phyloP scores from a whole-genome alignment of 164 flowering plant species.

The Nymphaea thermarum region DNA sequence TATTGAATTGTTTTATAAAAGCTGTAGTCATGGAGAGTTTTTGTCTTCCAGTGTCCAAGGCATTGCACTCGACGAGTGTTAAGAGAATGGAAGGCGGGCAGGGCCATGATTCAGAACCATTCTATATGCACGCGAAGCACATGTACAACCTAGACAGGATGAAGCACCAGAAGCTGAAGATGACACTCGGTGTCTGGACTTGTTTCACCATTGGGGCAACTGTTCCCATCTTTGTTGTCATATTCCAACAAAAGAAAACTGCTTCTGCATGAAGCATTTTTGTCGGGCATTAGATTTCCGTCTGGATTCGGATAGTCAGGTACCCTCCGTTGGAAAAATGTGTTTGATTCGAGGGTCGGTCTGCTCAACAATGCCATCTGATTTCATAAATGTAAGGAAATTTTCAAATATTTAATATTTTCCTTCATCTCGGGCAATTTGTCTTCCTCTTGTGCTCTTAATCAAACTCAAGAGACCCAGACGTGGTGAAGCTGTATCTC shows the following conservation, averaged over 20 bases:
- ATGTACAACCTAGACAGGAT: slow-evolving; percentile 97
- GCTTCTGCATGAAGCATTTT: slow-evolving; percentile 39
- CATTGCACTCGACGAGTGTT: slow-evolving; percentile 72
- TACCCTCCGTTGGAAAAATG: too few species aligned
- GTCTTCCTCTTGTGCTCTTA: too few species aligned
- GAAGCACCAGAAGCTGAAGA: slow-evolving; percentile 48
- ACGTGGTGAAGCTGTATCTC: too few species aligned
- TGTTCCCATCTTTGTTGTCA: slow-evolving; percentile 80
- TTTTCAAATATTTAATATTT: too few species aligned
- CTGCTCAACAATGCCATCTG: too few species aligned
- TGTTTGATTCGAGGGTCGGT: not conserved
- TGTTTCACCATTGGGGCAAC: slow-evolving; percentile 70
- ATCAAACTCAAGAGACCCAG: too few species aligned
- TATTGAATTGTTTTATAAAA: too few species aligned
- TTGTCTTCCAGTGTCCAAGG: slow-evolving; percentile 31
- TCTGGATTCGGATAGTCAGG: too few species aligned
- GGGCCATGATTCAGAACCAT: slow-evolving; percentile 43
- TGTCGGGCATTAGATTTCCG: too few species aligned
- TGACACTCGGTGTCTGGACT: slow-evolving; percentile 56
- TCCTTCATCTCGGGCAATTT: too few species aligned
- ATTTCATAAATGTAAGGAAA: too few species aligned
- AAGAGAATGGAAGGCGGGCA: slow-evolving; percentile 64
- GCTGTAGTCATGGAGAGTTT: too few species aligned
- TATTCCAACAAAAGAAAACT: slow-evolving; percentile 90
- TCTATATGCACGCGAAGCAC: slow-evolving; percentile 80